Evolutionary conservation across 495 filamentous ascomycete species (phyloP).

Genomic region (Annulohypoxylon maeteangense): DNA sequence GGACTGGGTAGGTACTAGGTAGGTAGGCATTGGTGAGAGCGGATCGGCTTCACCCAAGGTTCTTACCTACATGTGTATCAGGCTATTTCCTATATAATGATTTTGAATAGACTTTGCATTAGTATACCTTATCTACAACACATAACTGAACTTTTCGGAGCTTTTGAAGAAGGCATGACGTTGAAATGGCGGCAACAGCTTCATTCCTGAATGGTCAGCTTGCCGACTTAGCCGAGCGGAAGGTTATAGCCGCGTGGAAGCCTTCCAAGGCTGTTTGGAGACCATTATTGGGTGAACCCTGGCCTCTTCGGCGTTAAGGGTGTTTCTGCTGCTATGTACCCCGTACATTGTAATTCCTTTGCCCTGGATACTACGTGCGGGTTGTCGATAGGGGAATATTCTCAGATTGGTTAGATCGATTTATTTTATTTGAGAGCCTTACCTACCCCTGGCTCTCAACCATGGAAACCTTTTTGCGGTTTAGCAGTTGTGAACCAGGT

Average conservation of each 20-base stretch:
- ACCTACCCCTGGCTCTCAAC: background rate
- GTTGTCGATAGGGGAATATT: background rate
- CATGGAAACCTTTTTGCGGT: background rate
- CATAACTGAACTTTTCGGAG: background rate
- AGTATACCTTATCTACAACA: background rate
- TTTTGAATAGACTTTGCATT: background rate
- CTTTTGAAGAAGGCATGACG: background rate
- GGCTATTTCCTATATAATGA: background rate
- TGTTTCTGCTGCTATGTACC: background rate
- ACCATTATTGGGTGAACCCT: background rate
- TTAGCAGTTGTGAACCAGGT: background rate
- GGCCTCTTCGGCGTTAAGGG: background rate
- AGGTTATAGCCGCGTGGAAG: background rate
- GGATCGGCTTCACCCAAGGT: background rate
- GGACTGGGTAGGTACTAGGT: too few species aligned
- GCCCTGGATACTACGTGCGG: background rate
- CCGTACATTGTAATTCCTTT: background rate
- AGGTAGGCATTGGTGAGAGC: background rate
- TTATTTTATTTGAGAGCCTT: background rate
- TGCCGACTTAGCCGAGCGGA: background rate
- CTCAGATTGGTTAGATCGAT: background rate
- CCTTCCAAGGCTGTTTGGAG: background rate
- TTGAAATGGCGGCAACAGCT: background rate
- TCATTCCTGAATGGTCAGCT: background rate
- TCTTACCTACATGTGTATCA: background rate